Percentiles rank a stretch among this genome's conserved stretches.
Conservation (phyloP, 2,329 filamentous ascomycete species). For the Orbilia javanica region DNA sequence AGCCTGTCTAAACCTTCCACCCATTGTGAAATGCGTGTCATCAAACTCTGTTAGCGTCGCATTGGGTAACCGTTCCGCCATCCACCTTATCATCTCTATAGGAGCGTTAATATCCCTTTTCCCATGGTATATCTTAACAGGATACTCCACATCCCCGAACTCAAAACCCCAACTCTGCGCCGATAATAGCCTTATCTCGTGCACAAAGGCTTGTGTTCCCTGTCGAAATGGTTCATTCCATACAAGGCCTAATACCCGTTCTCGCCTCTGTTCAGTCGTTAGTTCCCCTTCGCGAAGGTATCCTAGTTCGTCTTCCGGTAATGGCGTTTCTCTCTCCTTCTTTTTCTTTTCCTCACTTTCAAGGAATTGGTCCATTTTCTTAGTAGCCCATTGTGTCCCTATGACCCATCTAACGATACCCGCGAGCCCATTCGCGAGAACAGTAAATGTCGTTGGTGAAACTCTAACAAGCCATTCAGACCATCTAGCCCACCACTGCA, state of each 20-base stretch:
- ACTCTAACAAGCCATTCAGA: conserved; percentile 58
- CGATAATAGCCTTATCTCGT: conserved; percentile 62
- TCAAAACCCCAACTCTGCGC: conserved; percentile 63
- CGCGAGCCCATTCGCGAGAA: conserved; percentile 57
- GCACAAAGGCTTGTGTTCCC: conserved; percentile 60
- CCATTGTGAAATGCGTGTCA: conserved; percentile 64
- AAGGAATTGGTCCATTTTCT: conserved; percentile 62
- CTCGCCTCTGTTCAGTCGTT: conserved; percentile 53
- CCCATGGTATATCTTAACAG: conserved; percentile 63
- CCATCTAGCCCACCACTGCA: conserved; percentile 62
- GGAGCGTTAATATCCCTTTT: conserved; percentile 63
- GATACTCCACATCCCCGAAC: conserved; percentile 62
- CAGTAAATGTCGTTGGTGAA: conserved; percentile 61
- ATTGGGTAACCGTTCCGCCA: conserved; percentile 65
- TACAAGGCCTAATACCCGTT: conserved; percentile 46
- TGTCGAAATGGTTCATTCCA: conserved; percentile 62
- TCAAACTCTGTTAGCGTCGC: conserved; percentile 63
- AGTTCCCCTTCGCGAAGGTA: conserved; percentile 20
- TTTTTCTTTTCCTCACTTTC: conserved; percentile 54
- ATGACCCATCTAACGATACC: conserved; percentile 60
- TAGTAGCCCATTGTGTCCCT: conserved; percentile 54
- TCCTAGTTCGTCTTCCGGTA: conserved; percentile 20
- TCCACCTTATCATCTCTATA: conserved; percentile 64
- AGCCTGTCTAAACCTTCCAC: not conserved
- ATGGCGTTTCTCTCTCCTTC: conserved; percentile 31